phyloP scores from a whole-genome alignment of 345 rosid species.

The Dimocarpus longan region DNA sequence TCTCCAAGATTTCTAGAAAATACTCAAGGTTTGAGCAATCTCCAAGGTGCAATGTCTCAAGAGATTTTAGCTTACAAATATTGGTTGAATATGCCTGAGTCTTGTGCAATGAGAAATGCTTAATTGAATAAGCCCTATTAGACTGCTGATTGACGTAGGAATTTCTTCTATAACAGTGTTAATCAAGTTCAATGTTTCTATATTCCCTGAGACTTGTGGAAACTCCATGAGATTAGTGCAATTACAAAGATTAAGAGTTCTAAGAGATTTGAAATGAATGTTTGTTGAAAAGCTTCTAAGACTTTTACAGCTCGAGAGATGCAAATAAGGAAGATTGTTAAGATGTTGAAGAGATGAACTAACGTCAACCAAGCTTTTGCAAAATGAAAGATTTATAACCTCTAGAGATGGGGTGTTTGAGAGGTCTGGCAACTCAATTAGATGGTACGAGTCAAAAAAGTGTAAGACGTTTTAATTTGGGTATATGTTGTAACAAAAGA shows the following conservation, averaged over 20 bases:
- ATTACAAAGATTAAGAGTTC: neutral
- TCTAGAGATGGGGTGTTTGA: neutral
- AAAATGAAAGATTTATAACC: neutral
- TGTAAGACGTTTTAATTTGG: neutral
- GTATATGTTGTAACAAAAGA: neutral
- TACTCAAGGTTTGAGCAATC: neutral
- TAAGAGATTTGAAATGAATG: neutral
- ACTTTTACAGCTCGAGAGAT: neutral
- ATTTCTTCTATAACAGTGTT: neutral
- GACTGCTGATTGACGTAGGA: neutral
- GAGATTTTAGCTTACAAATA: neutral
- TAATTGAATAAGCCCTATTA: neutral
- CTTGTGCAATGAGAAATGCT: neutral
- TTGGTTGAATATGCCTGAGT: neutral
- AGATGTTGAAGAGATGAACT: neutral
- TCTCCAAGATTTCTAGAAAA: neutral
- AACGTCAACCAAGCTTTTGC: neutral
- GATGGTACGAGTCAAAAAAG: neutral
- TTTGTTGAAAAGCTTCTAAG: neutral
- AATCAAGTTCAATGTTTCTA: neutral
- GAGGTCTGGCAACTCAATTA: neutral
- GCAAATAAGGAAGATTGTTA: neutral
- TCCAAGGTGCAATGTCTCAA: neutral
- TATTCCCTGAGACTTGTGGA: neutral
- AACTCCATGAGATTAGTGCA: slow-evolving; percentile 4